These are phyloP conservation scores for Arachnopeziza araneosa DNA, from an alignment of 2,329 filamentous ascomycete genomes.

Conservation along the genomic window DNA sequence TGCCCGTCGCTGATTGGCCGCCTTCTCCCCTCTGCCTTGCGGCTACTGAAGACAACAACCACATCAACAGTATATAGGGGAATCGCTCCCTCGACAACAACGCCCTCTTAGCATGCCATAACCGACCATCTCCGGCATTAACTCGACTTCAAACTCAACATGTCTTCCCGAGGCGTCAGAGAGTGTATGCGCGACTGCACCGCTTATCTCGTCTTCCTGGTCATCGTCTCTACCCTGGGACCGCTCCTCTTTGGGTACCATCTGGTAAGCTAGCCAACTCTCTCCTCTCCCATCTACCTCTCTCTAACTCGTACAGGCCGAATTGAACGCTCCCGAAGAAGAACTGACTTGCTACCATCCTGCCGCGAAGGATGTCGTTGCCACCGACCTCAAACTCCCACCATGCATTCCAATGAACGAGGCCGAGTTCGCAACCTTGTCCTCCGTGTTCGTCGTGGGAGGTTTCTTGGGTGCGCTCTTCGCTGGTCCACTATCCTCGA, in stretches of 20 bases:
- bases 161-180: background rate
- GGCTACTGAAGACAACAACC: background rate
- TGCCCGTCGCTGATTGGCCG: background rate
- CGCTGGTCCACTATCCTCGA: slow-evolving; percentile 73
- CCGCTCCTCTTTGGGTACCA: slow-evolving; percentile 95
- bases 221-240: slow-evolving; percentile 73
- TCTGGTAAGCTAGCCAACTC: slow-evolving; percentile 61
- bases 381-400: slow-evolving; percentile 41
- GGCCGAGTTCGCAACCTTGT: slow-evolving; percentile 76
- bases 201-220: slow-evolving; percentile 69
- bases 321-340: slow-evolving; percentile 91
- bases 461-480: slow-evolving; percentile 78
- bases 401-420: slow-evolving; percentile 87
- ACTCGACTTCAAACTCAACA: background rate
- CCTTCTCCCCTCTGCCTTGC: background rate
- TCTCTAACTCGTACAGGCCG: slow-evolving; percentile 52
- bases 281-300: background rate
- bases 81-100: background rate
- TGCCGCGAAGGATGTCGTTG: slow-evolving; percentile 34
- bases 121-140: background rate
- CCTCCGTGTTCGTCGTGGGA: slow-evolving; percentile 86
- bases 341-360: slow-evolving; percentile 80
- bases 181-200: slow-evolving; percentile 43
- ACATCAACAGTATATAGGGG: background rate
- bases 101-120: background rate